Conservation (phyloP, 129 eudicot species). For the Pulicaria dysenterica region DNA sequence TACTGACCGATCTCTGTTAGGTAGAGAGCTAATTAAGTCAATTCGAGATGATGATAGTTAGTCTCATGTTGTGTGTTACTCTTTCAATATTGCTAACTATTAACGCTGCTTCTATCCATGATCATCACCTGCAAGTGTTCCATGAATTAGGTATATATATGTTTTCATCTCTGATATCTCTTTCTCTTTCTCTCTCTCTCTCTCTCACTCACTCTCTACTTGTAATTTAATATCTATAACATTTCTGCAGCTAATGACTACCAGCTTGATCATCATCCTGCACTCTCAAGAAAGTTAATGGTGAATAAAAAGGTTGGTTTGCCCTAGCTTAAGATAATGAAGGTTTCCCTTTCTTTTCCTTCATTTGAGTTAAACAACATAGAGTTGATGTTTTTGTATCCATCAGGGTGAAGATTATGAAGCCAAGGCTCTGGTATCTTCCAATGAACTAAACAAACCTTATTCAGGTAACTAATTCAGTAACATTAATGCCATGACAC, state of each 20-base stretch:
- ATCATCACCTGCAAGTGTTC: slow-evolving; percentile 34
- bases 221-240: not conserved
- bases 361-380: not conserved
- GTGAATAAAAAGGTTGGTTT: slow-evolving; percentile 17
- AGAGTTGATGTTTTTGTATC: not conserved
- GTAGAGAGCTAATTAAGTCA: not conserved
- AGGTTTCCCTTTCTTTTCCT: too few species aligned
- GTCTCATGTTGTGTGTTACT: slow-evolving; percentile 24
- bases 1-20: slow-evolving; percentile 2
- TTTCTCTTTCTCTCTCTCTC: not conserved
- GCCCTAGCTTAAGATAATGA: not conserved
- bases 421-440: slow-evolving; percentile 20
- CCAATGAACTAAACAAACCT: slow-evolving; percentile 8
- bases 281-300: slow-evolving; percentile 37
- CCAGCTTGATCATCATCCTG: slow-evolving; percentile 27
- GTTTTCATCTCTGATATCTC: not conserved
- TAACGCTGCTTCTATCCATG: slow-evolving; percentile 28
- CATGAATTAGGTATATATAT: slow-evolving; percentile 22
- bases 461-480: slow-evolving; percentile 22
- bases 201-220: not conserved
- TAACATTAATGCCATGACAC: slow-evolving; percentile 11
- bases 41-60: slow-evolving; percentile 20
- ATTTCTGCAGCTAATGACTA: slow-evolving; percentile 19
- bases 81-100: slow-evolving; percentile 25
- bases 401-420: slow-evolving; percentile 25